Evolutionary conservation across 1,139 yeast genomes (phyloP).

Genomic region (Hansenula lynferdii): DNA sequence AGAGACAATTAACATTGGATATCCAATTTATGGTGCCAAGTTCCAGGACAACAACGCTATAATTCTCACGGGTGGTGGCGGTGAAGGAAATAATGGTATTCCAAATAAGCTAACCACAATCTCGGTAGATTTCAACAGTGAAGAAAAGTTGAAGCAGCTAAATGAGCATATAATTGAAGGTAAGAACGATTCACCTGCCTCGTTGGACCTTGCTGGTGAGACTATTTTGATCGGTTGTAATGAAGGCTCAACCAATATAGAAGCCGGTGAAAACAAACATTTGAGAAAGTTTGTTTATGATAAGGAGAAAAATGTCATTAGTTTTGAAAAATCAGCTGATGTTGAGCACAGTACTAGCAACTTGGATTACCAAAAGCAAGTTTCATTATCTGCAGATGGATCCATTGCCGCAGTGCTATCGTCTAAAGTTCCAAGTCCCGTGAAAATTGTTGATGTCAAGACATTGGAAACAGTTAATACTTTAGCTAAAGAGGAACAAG

Average conservation of each 20-base stretch:
- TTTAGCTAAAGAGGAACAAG: conserved; percentile 37
- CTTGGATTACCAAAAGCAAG: conserved; percentile 56
- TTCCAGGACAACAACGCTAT: conserved; percentile 60
- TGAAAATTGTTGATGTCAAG: conserved; percentile 55
- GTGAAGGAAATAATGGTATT: conserved; percentile 86
- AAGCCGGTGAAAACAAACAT: conserved; percentile 61
- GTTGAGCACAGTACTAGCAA: conserved; percentile 30
- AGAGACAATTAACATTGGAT: conserved; percentile 44
- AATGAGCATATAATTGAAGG: conserved; percentile 59
- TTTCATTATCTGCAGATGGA: conserved; percentile 48
- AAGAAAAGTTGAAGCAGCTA: conserved; percentile 49
- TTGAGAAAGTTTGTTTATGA: conserved; percentile 55
- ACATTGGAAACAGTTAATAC: conserved; percentile 45
- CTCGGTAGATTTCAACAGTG: conserved; percentile 43
- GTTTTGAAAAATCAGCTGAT: conserved; percentile 53
- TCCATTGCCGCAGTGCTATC: conserved; percentile 60
- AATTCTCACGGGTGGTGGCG: conserved; percentile 90
- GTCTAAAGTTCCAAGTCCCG: conserved; percentile 50
- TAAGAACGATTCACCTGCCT: conserved; percentile 72
- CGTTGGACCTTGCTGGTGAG: conserved; percentile 51
- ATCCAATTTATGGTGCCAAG: conserved; percentile 78
- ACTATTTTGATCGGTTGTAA: conserved; percentile 70
- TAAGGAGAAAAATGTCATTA: conserved; percentile 51
- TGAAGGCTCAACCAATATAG: conserved; percentile 52
- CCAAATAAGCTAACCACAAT: conserved; percentile 79